Base-by-base conservation (phyloP, 2,329 filamentous ascomycete species). In the Madurella mycetomatis region DNA sequence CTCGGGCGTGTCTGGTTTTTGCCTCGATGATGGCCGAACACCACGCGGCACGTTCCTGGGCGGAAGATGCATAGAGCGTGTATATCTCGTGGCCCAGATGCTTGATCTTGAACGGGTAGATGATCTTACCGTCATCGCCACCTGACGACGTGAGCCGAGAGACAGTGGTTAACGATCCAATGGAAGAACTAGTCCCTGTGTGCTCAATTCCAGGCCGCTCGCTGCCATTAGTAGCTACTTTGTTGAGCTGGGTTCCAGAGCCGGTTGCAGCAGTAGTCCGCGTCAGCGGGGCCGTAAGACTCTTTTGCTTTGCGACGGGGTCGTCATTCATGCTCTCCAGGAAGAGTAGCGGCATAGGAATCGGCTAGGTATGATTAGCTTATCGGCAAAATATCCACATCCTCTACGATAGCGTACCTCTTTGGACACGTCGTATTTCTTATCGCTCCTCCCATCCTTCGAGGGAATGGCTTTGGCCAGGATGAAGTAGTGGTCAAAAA, bases 401-500 rank as follows among this genome's bases (percentile, higher is more conserved):
- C 4, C 19, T 19, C 13, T n/a, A 9, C 4, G 1, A 16, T 39
- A 9, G 16, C 58, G 46, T 72, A 87, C 85, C 71, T 95, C 80
- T 70, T 95, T 92, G 1, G 92, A 96, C 32, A 99, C 92, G 69
- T 99, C 94, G 63, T 94, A 99, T 64, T 89, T 90, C 72, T 87
- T 94, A 51, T 86, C 80, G n/a, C 81, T 82, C 46, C 82, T 83
- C 43, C 84, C 80, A 43, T 85, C 82, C 64, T 91, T 90, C 44
- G 84, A 77, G 11, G 80, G 77, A 3, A 85, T 78, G 8, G 90
- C 79, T 75, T 99, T 99, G 40, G 94, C 88, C 43, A 99, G 75
- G 34, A 99, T 92, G 39, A 99, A 80, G 69, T 96, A 99, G 71
- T 99, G 92, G 65, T 99, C 95, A 66, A 99, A 97, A 0, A 99